These are phyloP conservation scores for Candida sp. DNA, from an alignment of 1,139 yeast species.

Conservation along the genomic window DNA sequence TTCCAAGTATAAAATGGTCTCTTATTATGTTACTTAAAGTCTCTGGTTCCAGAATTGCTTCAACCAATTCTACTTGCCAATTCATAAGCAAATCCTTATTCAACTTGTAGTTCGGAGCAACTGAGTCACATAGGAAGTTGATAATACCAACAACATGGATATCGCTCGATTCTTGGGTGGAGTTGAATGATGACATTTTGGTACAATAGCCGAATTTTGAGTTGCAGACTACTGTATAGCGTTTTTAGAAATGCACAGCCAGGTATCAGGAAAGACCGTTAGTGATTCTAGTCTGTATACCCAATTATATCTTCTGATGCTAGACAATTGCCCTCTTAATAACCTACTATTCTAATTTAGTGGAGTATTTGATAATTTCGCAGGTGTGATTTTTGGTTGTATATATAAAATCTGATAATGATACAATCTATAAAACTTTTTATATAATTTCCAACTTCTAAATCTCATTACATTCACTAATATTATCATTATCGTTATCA, in stretches of 20 bases:
- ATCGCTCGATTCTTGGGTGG: neutral
- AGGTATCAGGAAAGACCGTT: too few species aligned
- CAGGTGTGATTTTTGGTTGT: neutral
- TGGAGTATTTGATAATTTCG: neutral
- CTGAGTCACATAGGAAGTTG: conserved; percentile 17
- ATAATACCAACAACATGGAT: neutral
- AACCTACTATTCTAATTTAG: too few species aligned
- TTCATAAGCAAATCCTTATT: conserved; percentile 25
- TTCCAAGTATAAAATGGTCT: conserved; percentile 9
- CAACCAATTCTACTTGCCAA: conserved; percentile 39
- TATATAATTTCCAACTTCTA: neutral
- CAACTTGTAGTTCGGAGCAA: conserved; percentile 22
- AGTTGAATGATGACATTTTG: neutral
- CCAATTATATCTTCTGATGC: too few species aligned
- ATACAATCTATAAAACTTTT: neutral
- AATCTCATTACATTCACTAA: conserved; percentile 3
- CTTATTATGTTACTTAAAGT: conserved; percentile 19
- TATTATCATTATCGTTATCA: conserved; percentile 3
- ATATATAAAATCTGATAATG: neutral
- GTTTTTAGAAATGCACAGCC: too few species aligned
- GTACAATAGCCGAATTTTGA: too few species aligned
- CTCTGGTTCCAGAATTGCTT: conserved; percentile 15
- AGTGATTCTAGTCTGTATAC: too few species aligned
- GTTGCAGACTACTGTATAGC: too few species aligned
- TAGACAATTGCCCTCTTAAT: neutral